A percentile compares a stretch with the other conserved stretches of the same genome.
Evolutionary conservation across 805 yeast genomes (phyloP).

Genomic region (Candida hispaniensis): DNA sequence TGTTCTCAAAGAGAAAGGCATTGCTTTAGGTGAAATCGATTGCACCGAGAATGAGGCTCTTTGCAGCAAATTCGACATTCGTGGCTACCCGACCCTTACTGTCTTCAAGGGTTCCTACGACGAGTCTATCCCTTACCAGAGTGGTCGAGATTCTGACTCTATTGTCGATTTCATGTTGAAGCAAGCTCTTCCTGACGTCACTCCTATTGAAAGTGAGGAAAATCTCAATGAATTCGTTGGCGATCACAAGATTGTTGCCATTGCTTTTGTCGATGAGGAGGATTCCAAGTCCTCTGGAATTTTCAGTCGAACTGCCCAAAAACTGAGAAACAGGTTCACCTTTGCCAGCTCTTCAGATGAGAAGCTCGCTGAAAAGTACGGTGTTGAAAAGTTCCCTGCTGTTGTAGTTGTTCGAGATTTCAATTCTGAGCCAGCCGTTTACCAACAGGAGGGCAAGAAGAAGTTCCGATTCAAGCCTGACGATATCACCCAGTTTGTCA

Average conservation of each 20-base stretch:
- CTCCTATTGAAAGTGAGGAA: slow-evolving; percentile 37
- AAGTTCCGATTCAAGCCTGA: slow-evolving; percentile 28
- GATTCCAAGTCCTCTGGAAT: slow-evolving; percentile 41
- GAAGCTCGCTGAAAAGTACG: slow-evolving; percentile 33
- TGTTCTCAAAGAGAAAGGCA: slow-evolving; percentile 36
- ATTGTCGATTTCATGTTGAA: slow-evolving; percentile 71
- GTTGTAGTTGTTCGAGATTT: slow-evolving; percentile 36
- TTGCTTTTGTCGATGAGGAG: slow-evolving; percentile 49
- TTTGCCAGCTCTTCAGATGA: slow-evolving; percentile 43
- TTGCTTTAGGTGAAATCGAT: slow-evolving; percentile 49
- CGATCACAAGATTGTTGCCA: slow-evolving; percentile 33
- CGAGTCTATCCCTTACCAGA: slow-evolving; percentile 53
- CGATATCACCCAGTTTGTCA: slow-evolving; percentile 39
- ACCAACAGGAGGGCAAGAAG: slow-evolving; percentile 22
- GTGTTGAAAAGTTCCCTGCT: slow-evolving; percentile 35
- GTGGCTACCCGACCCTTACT: slow-evolving; percentile 78
- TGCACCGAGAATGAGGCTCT: slow-evolving; percentile 67
- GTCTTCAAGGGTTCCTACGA: slow-evolving; percentile 42
- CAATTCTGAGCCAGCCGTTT: slow-evolving; percentile 27
- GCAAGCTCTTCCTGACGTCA: slow-evolving; percentile 70
- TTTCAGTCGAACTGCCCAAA: slow-evolving; percentile 51
- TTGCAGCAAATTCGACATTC: slow-evolving; percentile 55
- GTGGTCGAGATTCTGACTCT: slow-evolving; percentile 73
- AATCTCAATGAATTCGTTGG: slow-evolving; percentile 42
- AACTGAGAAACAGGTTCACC: slow-evolving; percentile 49